Evolutionary conservation across 225 moss, liverwort and hornwort genomes (phyloP), one percentile per base, ranked within the genome.

Genomic region (Sphagnum tenellum): DNA sequence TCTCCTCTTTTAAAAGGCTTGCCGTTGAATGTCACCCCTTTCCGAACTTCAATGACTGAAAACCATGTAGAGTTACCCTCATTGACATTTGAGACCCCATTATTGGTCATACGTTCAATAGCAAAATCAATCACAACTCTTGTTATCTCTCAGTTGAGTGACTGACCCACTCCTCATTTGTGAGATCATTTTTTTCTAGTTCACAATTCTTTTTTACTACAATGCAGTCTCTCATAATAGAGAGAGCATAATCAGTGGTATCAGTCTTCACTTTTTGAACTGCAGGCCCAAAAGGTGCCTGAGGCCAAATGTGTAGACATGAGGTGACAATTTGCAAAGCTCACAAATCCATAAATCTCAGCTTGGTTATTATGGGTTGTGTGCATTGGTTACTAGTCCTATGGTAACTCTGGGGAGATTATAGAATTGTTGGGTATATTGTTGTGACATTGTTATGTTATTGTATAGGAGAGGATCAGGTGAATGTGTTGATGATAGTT

Each of bases 71-170:
- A 79, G 68, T 78, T 98, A 12, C 71, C 89, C 2, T 65, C 65
- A 48, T 12, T 84, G 4, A 69, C 73, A 46, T 89, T 78, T 12
- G 67, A 73, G 46, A 10, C 57, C 3, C 76, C 90, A 0, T 50
- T 77, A 9, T 49, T 98, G 60, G 67, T 78, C 14, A 71, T 90
- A 29, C 89, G 86, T 0, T 70, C 90, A 8, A 45, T 81, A 48
- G 81, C 84, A 1, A 87, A 79, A 63, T 88, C 90, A 4, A 55
- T 98, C 44, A 98, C 89, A 10, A 98, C 98, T 46, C 67, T 98
- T 3, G 76, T 98, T 51, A 78, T 98, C 10, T 82, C 93, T 0
- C 59, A 55, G 1, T 11, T 62, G 50, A 66, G 57, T 12, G 44
- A 57, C 29, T 47, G 55, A 44, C 2, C 45, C 44, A 4, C 9